A percentile compares a stretch with the other conserved stretches of the same genome.
Evolutionary conservation across 2,329 filamentous ascomycete genomes (phyloP).

Genomic region (Ophiostoma quercus): DNA sequence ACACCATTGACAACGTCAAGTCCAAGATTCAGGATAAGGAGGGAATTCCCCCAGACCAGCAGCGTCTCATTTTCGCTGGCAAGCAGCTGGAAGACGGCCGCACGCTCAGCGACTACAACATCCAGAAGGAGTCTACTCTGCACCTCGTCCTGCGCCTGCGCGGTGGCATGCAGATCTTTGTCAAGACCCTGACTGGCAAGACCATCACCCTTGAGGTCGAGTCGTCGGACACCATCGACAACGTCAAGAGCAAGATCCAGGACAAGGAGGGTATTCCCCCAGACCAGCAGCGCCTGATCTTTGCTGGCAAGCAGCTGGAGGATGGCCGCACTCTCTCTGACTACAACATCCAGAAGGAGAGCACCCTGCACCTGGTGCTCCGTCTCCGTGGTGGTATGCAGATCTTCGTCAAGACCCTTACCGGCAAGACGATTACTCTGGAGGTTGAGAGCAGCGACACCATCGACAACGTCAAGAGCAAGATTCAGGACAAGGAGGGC

Average conservation of each 20-base stretch:
- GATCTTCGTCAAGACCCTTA: constrained; percentile 81
- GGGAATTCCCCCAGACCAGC: constrained; percentile 65
- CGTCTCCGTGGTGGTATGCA: constrained; percentile 88
- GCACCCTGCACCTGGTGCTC: constrained; percentile 77
- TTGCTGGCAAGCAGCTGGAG: constrained; percentile 68
- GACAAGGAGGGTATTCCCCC: constrained; percentile 97
- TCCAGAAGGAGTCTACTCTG: constrained; percentile 73
- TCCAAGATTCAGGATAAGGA: constrained; percentile 68
- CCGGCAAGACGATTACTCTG: constrained; percentile 89
- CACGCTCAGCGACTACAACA: constrained; percentile 77
- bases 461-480: constrained; percentile 89
- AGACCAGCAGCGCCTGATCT: constrained; percentile 73
- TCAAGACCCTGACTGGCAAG: constrained; percentile 86
- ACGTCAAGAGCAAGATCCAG: constrained; percentile 95
- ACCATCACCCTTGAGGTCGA: constrained; percentile 90
- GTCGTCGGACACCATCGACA: constrained; percentile 87
- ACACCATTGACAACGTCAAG: constrained; percentile 68
- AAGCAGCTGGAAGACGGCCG: constrained; percentile 71
- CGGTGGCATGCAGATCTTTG: constrained; percentile 65
- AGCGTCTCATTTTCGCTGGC: constrained; percentile 64
- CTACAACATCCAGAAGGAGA: constrained; percentile 96
- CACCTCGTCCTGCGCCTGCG: constrained; percentile 70
- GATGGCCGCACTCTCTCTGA: constrained; percentile 85
- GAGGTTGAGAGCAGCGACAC: constrained; percentile 87
- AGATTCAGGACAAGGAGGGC: constrained; percentile 91